Percentiles rank a stretch among this genome's conserved stretches.
Evolutionary conservation across 2,329 filamentous ascomycete species (phyloP).

Genomic region (Pseudodiploospora longispora): DNA sequence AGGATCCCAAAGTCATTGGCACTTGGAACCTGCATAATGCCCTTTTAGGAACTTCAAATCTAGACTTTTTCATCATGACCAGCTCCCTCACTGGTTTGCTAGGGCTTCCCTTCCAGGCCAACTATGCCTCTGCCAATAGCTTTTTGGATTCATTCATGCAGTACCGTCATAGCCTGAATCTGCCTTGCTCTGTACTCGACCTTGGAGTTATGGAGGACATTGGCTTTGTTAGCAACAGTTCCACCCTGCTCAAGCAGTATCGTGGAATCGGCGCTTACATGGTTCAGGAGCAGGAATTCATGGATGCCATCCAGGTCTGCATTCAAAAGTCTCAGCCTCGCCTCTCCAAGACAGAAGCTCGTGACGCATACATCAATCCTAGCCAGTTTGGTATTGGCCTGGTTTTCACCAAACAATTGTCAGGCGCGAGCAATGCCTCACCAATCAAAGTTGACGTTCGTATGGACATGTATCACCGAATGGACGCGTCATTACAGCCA

Average conservation of each 20-base stretch:
- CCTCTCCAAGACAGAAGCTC: not conserved
- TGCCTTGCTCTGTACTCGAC: conserved; percentile 7
- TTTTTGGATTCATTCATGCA: conserved; percentile 20
- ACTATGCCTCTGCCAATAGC: conserved; percentile 25
- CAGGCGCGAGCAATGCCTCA: not conserved
- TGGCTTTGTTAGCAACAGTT: not conserved
- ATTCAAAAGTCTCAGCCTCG: not conserved
- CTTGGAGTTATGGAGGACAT: conserved; percentile 5
- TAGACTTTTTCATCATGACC: conserved; percentile 25
- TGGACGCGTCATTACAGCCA: too few relatives aligned
- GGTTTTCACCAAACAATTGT: conserved; percentile 3
- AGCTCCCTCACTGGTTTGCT: conserved; percentile 19
- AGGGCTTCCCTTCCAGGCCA: conserved; percentile 19
- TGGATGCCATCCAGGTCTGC: not conserved
- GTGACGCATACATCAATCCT: not conserved
- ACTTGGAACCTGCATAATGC: conserved; percentile 16
- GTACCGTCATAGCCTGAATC: conserved; percentile 8
- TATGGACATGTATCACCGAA: not conserved
- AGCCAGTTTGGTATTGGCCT: conserved; percentile 6
- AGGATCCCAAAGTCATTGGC: conserved; percentile 19
- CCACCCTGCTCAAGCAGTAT: not conserved
- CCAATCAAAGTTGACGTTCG: conserved; percentile 4
- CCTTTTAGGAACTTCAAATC: conserved; percentile 6
- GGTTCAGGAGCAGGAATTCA: not conserved
- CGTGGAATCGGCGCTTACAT: not conserved